Evolutionary conservation across 1,284 basidiomycete genomes (phyloP).

Genomic region (Trichosporon sp.): DNA sequence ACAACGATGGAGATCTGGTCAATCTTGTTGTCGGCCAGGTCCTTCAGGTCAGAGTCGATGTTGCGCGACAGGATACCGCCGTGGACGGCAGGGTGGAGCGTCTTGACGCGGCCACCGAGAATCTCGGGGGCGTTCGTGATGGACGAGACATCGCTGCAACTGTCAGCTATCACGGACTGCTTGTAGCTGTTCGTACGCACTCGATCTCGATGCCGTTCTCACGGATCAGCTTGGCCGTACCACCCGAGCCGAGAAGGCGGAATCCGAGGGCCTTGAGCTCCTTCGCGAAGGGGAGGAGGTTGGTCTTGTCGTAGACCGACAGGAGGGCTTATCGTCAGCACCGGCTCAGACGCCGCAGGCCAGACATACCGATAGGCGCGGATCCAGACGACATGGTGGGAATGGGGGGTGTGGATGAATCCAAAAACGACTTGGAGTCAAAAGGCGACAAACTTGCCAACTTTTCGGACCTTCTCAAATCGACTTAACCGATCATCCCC

Average conservation of each 20-base stretch:
- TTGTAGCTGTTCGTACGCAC: constrained; percentile 53
- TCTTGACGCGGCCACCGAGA: constrained; percentile 97
- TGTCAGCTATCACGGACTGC: not conserved
- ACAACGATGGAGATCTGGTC: constrained; percentile 89
- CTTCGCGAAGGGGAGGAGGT: constrained; percentile 81
- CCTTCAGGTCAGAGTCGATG: constrained; percentile 78
- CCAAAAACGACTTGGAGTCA: not conserved
- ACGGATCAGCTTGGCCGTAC: constrained; percentile 95
- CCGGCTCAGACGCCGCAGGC: too few relatives aligned
- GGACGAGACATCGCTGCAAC: constrained; percentile 86
- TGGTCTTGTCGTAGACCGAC: constrained; percentile 96
- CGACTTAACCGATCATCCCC: constrained; percentile 2
- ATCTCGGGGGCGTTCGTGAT: constrained; percentile 99
- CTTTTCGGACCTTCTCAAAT: constrained; percentile 3
- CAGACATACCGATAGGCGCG: constrained; percentile 6
- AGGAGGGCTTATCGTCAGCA: constrained; percentile 62
- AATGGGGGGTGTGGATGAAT: not conserved
- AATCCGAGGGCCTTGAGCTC: constrained; percentile 77
- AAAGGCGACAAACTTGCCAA: not conserved
- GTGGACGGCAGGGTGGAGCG: constrained; percentile 97
- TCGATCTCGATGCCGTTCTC: constrained; percentile 87
- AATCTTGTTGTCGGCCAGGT: constrained; percentile 75
- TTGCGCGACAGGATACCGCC: constrained; percentile 90
- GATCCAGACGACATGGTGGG: constrained; percentile 5
- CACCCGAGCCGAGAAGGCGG: constrained; percentile 87